Evolutionary conservation across 108 stramenopile genomes (phyloP).

Genomic region (Nitzschia inconspicua): DNA sequence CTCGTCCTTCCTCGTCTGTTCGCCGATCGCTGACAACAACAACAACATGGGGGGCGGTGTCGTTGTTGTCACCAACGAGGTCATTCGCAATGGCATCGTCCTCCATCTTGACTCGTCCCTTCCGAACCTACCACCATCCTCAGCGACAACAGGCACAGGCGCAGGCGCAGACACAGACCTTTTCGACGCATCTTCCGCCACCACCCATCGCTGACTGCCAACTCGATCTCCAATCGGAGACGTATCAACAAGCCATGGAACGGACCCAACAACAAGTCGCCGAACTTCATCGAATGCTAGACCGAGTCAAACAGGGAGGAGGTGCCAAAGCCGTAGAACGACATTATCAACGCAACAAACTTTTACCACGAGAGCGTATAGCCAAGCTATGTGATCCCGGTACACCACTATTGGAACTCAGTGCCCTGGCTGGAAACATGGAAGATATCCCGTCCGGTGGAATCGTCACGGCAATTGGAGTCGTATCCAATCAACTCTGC

Average conservation of each 20-base stretch:
- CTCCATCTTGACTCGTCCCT: too few relatives aligned
- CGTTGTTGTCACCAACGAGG: too few relatives aligned
- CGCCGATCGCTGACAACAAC: not conserved
- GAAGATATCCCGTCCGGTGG: constrained; percentile 88
- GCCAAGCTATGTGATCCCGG: constrained; percentile 88
- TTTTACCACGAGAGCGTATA: constrained; percentile 93
- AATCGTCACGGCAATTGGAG: constrained; percentile 95
- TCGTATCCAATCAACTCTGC: constrained; percentile 82
- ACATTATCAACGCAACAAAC: constrained; percentile 84
- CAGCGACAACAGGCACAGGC: not conserved
- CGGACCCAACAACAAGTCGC: constrained; percentile 35
- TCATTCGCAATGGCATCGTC: too few relatives aligned
- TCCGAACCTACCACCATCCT: too few relatives aligned
- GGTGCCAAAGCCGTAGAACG: constrained; percentile 61
- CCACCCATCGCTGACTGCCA: constrained; percentile 20
- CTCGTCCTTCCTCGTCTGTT: too few relatives aligned
- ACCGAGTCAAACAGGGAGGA: constrained; percentile 45
- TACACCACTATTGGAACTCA: constrained; percentile 92
- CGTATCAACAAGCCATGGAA: constrained; percentile 26
- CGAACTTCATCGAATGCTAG: constrained; percentile 18
- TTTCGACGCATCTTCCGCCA: not conserved
- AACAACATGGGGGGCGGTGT: not conserved
- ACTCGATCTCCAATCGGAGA: constrained; percentile 18
- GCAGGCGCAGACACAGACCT: not conserved
- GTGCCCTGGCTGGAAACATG: constrained; percentile 81